Percentiles rank a stretch among this genome's conserved stretches.
phyloP scores from a whole-genome alignment of 2,329 filamentous ascomycete species.

The Cladobotryum mycophilum region DNA sequence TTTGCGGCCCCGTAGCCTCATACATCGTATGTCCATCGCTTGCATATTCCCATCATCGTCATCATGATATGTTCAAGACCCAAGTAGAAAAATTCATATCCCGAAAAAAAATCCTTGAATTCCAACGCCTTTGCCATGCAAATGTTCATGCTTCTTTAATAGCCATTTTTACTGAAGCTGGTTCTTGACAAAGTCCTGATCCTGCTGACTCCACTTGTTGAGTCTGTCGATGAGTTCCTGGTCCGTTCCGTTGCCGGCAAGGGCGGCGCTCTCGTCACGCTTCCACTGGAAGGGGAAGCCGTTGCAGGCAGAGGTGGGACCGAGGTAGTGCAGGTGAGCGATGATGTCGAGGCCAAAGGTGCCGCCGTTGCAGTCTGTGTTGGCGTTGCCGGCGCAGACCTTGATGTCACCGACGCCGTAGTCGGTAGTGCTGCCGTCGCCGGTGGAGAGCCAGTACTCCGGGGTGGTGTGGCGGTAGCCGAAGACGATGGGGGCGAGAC shows the following conservation, averaged over 20 bases:
- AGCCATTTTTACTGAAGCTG: no score
- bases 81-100: no score
- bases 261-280: constrained; percentile 14
- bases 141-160: no score
- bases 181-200: constrained; percentile 23
- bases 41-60: no score
- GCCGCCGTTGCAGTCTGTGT: constrained; percentile 45
- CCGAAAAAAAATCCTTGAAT: no score
- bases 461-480: constrained; percentile 62
- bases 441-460: constrained; percentile 57
- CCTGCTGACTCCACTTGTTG: constrained; percentile 29
- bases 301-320: constrained; percentile 35
- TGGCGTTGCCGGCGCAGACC: constrained; percentile 44
- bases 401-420: constrained; percentile 36
- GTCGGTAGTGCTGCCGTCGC: constrained; percentile 24
- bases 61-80: no score
- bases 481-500: constrained; percentile 55
- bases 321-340: constrained; percentile 46
- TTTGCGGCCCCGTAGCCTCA: no score
- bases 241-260: constrained; percentile 19
- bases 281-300: constrained; percentile 20
- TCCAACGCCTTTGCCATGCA: no score
- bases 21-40: no score
- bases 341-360: constrained; percentile 37
- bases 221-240: constrained; percentile 34